Evolutionary conservation across 495 filamentous ascomycete genomes (phyloP), one percentile per base, ranked within the genome.

Genomic region (Daldinia grandis): DNA sequence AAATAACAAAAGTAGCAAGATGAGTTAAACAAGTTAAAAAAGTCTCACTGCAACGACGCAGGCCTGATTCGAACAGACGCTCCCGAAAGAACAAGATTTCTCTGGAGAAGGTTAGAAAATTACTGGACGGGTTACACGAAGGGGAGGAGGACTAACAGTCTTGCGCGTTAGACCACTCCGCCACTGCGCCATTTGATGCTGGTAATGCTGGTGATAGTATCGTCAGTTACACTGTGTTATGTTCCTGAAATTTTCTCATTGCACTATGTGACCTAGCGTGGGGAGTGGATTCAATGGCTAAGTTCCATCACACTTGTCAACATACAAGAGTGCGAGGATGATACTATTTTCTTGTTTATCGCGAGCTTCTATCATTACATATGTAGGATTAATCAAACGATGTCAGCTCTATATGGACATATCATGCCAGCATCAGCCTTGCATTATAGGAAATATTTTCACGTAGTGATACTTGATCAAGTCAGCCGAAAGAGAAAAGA

Each of bases 61-160:
- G 66, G 66, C 66, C 66, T 68, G 66, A 68, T 68, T 68, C 53
- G 58, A 68, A 68, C 66, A 68, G 66, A 68, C 66, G 66, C 66
- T 58, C 66, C 66, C 58, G 66, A 62, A 62, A 33, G 58, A 63
- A 68, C 40, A 58, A 68, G 53, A 62, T 68, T 33, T 37, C 54
- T 57, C 31, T 33, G 9, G 17, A 24, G 4, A 10, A 14, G 10
- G 19, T 24, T 21, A 10, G 19, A 33, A 33, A 10, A 28, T 38
- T 4, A 63, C 12, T 24, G 51, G 10, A 17, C 17, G 25, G 53
- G 44, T 56, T 58, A 33, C 31, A 33, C 31, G 9, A 33, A 33
- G 10, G 31, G 31, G 9, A 33, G 12, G 31, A 33, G 12, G 31
- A 33, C 31, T 33, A 33, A 33, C 31, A 63, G 66, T 68, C 58